Conservation (phyloP, 2,329 filamentous ascomycete species). For the Tolypocladium endophyticum region DNA sequence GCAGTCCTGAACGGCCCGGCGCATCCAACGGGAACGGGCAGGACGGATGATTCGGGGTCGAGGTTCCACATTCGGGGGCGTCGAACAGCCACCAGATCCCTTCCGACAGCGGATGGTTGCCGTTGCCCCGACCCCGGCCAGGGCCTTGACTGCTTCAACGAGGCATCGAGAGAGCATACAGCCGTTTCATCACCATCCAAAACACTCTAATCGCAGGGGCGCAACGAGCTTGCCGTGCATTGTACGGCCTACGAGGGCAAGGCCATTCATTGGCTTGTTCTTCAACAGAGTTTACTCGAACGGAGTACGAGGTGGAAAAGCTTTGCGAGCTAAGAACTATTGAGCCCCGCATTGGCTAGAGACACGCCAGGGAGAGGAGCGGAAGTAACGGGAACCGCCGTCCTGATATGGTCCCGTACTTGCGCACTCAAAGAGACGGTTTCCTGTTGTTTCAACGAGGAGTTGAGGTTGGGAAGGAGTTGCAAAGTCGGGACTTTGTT, state of each 20-base stretch:
- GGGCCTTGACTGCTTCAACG: not conserved
- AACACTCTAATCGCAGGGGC: not conserved
- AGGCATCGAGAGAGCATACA: not conserved
- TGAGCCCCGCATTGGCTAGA: not conserved
- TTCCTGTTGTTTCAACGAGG: not conserved
- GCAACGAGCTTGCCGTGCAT: not conserved
- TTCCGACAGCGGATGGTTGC: not conserved
- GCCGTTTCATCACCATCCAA: not conserved
- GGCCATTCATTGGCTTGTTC: not conserved
- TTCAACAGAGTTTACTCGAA: not conserved
- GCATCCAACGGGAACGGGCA: not conserved
- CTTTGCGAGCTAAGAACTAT: not conserved
- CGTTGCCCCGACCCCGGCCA: not conserved
- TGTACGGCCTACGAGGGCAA: not conserved
- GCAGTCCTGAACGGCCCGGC: not conserved
- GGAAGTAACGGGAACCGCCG: not conserved
- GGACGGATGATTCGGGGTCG: not conserved
- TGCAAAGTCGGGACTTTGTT: not conserved
- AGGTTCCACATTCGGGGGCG: not conserved
- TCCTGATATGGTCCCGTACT: not conserved
- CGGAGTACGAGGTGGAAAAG: not conserved
- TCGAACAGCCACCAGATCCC: not conserved
- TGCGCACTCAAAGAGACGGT: not conserved
- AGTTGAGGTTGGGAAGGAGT: not conserved
- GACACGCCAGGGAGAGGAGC: not conserved